Evolutionary conservation across 164 flowering plant species (phyloP).

Genomic region (Sedum album): DNA sequence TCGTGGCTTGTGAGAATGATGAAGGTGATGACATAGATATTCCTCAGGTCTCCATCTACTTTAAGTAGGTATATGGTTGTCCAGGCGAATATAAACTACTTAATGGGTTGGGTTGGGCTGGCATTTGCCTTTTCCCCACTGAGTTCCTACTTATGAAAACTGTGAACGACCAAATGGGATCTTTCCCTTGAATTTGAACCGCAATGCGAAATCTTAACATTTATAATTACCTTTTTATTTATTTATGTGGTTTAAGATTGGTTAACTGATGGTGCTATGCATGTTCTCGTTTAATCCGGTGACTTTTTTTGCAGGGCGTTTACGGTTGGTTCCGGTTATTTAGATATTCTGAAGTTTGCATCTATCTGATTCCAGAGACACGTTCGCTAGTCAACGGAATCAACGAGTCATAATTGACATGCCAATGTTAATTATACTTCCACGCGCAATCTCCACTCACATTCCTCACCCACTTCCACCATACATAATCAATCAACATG

Average conservation of each 20-base stretch:
- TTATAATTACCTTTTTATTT: background rate
- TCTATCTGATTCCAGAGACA: background rate
- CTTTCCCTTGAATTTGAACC: background rate
- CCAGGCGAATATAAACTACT: background rate
- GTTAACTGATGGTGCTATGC: background rate
- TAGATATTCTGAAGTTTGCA: background rate
- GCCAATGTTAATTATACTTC: background rate
- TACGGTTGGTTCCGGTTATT: background rate
- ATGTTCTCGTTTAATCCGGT: background rate
- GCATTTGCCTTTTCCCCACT: background rate
- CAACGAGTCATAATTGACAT: background rate
- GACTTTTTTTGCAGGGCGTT: background rate
- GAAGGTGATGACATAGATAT: constrained; percentile 78
- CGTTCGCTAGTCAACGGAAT: background rate
- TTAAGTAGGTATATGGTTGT: constrained; percentile 22
- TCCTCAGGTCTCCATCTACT: constrained; percentile 69
- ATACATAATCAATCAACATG: background rate
- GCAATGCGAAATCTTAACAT: background rate
- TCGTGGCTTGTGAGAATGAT: constrained; percentile 81
- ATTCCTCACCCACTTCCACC: background rate
- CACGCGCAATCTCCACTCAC: background rate
- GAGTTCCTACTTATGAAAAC: background rate
- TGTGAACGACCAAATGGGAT: background rate
- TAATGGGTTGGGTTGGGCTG: background rate
- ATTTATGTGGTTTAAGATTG: background rate